A percentile compares a stretch with the other conserved stretches of the same genome.
These are phyloP conservation scores for Podaxis rugospora DNA, from an alignment of 768 basidiomycete species.

Conservation along the genomic window DNA sequence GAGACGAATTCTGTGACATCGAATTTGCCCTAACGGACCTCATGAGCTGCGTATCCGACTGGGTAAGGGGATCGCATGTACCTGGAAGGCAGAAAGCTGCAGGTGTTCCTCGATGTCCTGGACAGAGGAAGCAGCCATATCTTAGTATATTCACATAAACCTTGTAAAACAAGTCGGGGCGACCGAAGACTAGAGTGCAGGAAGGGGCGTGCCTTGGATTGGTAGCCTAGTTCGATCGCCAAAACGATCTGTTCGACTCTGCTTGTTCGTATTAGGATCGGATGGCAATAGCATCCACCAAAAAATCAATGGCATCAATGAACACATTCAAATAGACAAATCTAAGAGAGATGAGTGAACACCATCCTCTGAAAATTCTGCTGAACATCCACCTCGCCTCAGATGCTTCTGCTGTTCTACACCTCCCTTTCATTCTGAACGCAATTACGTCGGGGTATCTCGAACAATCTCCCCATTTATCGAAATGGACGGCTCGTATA, in stretches of 20 bases:
- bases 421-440: conserved; percentile 57
- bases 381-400: conserved; percentile 71
- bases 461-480: conserved; percentile 56
- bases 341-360: conserved; percentile 33
- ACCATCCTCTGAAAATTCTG: conserved; percentile 55
- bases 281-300: conserved; percentile 1
- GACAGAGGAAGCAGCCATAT: conserved; percentile 10
- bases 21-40: conserved; percentile 69
- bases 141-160: neutral
- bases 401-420: conserved; percentile 53
- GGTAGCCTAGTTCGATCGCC: conserved; percentile 3
- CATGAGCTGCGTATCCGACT: neutral
- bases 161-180: neutral
- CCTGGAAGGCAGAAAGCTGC: conserved; percentile 53
- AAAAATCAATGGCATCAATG: conserved; percentile 2
- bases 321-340: neutral
- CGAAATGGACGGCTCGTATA: conserved; percentile 75
- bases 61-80: conserved; percentile 16
- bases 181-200: neutral
- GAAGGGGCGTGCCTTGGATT: neutral
- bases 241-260: conserved; percentile 15
- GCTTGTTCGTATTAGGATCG: neutral
- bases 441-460: conserved; percentile 52
- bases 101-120: conserved; percentile 45
- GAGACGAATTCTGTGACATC: conserved; percentile 89